Base-by-base conservation (phyloP, 164 flowering plant species). In the Litsea cubeba region DNA sequence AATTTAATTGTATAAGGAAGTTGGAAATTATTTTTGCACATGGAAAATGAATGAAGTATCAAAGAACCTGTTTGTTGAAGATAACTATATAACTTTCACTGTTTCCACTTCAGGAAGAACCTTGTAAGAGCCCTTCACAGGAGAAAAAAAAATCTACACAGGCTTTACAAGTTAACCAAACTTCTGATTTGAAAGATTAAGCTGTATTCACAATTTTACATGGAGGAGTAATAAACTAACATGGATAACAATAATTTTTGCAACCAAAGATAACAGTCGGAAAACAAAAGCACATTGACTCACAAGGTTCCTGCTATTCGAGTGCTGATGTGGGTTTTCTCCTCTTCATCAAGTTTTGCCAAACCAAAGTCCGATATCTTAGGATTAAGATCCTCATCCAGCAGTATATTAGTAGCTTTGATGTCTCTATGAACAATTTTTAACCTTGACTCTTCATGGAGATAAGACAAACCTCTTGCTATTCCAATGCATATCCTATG, bases 321-420 rank as follows among this genome's bases (percentile, higher is more conserved):
- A 62, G 65, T 62, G 28, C 65, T 62, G 25, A 62, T 62, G 25
- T 62, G 65, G 65, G 65, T 62, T 17, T 62, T 62, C 65, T 23
- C 65, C 28, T 62, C 65, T 62, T 62, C 65, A 62, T 62, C 65
- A 63, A 63, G 65, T 71, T 83, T 87, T 1, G 86, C 88, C 72
- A 85, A 65, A 17, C 88, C 88, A 76, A 87, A 87, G 72, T 87
- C 89, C 0, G 89, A 87, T 57, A 87, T 83, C 51, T 87, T 87
- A 24, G 89, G 74, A 50, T 76, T 76, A 1, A 87, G 75, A 46
- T 84, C 73, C 67, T 65, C 75, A 50, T 85, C 88, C 23, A 85
- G 83, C 12, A 85, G 80, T 5, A 86, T 74, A 74, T 86, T 84
- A 12, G 80, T 80, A 50, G 85, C 79, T 65, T 84, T 84, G 65